Evolutionary conservation across 2,329 filamentous ascomycete genomes (phyloP), one percentile per base, ranked within the genome.

Genomic region (Penicillium griseofulvum): DNA sequence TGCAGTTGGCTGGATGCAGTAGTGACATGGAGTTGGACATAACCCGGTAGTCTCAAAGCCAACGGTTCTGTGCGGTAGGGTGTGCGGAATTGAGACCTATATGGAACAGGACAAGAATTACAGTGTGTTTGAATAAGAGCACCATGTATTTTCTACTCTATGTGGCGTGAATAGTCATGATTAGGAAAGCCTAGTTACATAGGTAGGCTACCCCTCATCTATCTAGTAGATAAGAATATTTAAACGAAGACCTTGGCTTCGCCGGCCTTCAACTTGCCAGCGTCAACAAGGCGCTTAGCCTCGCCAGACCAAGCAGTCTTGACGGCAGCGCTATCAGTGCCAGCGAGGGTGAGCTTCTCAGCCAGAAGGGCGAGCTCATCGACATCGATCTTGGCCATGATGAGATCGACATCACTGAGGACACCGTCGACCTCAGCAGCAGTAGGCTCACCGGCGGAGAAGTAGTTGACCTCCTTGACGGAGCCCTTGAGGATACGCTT

Each of bases 391-490:
- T 93, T 96, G 76, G 81, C 81, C 78, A 96, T 91, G 58, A 99
- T 77, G 22, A 88, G 79, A 70, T 99, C 95, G 46, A 96, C 89
- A 64, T 97, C 93, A 67, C 83, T 83, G 36, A 97, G 82, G 1
- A 94, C 90, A 31, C 81, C 79, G 70, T 97, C 92, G 64, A 99
- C 90, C 71, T 90, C 85, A 11, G 84, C 79, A 14, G 90, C 81
- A n/a, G 88, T 83, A 26, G 87, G 79, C 57, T 92, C 88, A 52
- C 87, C 88, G 42, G 83, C 80, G 54, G 81, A 82, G 75, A 99
- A 97, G 86, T 99, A 99, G 83, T 97, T 97, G 69, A 90, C 92
- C 65, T 99, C 94, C 83, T 99, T 99, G 77, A 93, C 89, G 63
- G 90, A 91, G 59, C 86, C 87, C 76, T 95, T 91, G 67, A 99